Conservation (phyloP, 305 asterid species). For the Nicotiana rustica region DNA sequence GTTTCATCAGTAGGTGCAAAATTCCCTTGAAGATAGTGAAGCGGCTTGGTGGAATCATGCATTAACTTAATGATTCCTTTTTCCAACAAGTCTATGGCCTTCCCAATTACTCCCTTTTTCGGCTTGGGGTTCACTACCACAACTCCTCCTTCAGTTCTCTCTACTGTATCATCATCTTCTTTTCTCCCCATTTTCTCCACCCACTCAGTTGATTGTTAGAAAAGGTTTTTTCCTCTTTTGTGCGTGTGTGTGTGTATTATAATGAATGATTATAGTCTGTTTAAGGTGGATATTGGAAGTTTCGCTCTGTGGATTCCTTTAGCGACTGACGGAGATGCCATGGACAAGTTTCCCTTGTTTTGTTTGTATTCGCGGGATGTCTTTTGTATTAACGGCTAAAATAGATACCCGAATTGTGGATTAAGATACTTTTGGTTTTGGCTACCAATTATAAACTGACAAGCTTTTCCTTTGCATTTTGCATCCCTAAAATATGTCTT, state of each 20-base stretch:
- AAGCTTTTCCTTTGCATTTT: background rate
- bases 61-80: conserved; percentile 64
- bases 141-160: conserved; percentile 37
- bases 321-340: conserved; percentile 17
- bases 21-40: conserved; percentile 72
- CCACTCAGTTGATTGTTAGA: background rate
- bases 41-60: conserved; percentile 66
- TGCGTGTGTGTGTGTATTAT: background rate
- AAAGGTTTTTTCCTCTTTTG: too few relatives aligned
- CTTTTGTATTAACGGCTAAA: too few relatives aligned
- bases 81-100: conserved; percentile 71
- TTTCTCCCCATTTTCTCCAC: conserved; percentile 31
- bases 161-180: conserved; percentile 27
- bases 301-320: background rate
- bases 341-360: background rate
- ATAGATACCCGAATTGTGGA: too few relatives aligned
- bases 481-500: background rate
- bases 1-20: conserved; percentile 73
- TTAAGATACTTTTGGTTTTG: too few relatives aligned
- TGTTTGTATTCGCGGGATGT: background rate
- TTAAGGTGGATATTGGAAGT: background rate
- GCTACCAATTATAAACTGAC: background rate
- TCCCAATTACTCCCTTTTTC: conserved; percentile 54
- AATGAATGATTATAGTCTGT: background rate
- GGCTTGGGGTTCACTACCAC: conserved; percentile 73